A percentile compares a stretch with the other conserved stretches of the same genome.
These are phyloP conservation scores for Exophiala dermatitidis DNA, from an alignment of 2,329 filamentous ascomycete genomes.

Conservation along the genomic window DNA sequence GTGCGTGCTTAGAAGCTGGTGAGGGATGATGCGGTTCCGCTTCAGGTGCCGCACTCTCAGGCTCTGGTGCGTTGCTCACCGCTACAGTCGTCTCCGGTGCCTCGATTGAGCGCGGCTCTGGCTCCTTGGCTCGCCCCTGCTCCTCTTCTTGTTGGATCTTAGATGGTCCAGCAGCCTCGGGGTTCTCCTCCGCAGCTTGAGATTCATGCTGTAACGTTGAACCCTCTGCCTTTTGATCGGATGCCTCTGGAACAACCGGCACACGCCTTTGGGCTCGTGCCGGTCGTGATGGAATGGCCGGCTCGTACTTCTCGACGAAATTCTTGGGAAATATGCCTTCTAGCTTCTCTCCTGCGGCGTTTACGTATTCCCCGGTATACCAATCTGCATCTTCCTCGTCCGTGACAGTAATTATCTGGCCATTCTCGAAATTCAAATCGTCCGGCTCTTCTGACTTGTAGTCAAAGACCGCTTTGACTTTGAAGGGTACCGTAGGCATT, in stretches of 20 bases:
- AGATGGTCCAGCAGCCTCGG: slow-evolving; percentile 4
- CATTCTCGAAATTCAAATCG: slow-evolving; percentile 76
- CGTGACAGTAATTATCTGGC: slow-evolving; percentile 89
- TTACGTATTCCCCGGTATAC: slow-evolving; percentile 57
- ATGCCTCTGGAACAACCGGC: slow-evolving; percentile 54
- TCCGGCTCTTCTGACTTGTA: slow-evolving; percentile 91
- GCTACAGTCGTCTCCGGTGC: slow-evolving; percentile 28
- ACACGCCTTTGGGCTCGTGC: slow-evolving; percentile 54
- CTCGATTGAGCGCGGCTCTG: slow-evolving; percentile 16
- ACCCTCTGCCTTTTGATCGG: slow-evolving; percentile 29
- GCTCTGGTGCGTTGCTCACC: slow-evolving; percentile 27
- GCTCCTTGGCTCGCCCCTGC: slow-evolving; percentile 8
- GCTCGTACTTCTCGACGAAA: slow-evolving; percentile 95
- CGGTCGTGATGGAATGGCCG: slow-evolving; percentile 79
- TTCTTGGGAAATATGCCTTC: slow-evolving; percentile 94
- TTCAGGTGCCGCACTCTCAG: slow-evolving; percentile 29
- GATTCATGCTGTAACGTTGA: slow-evolving; percentile 29
- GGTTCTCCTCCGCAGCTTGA: slow-evolving; percentile 22
- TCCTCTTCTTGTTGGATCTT: slow-evolving; percentile 28
- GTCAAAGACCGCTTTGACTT: slow-evolving; percentile 92
- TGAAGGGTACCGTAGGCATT: slow-evolving; percentile 70
- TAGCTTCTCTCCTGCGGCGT: slow-evolving; percentile 64
- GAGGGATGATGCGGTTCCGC: slow-evolving; percentile 31
- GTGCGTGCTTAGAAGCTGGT: slow-evolving; percentile 46
- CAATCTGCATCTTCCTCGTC: slow-evolving; percentile 88